These are phyloP conservation scores for Perkinsela sp. DNA, from an alignment of 208 protist species.

Conservation along the genomic window DNA sequence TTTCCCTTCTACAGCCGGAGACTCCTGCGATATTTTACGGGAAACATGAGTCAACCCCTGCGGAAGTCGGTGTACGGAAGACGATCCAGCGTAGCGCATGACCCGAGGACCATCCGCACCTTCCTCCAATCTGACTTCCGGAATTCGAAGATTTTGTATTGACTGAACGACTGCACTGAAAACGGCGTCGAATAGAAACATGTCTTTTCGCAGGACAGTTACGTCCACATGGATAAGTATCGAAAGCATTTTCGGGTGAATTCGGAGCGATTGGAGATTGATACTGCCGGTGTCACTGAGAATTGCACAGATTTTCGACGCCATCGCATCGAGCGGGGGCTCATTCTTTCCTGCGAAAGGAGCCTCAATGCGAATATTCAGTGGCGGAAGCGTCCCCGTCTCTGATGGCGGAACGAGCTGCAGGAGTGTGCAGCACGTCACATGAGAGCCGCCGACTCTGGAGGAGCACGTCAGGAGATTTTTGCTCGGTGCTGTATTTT, in stretches of 20 bases:
- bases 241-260: background rate
- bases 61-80: too few species aligned
- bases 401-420: background rate
- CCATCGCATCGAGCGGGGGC: background rate
- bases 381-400: background rate
- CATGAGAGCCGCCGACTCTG: too few species aligned
- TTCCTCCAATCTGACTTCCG: too few species aligned
- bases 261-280: background rate
- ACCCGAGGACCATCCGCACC: too few species aligned
- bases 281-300: background rate
- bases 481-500: too few species aligned
- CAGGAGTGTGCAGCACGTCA: background rate
- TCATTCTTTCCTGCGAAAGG: background rate
- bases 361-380: background rate
- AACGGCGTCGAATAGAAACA: background rate
- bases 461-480: too few species aligned
- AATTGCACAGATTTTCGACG: background rate
- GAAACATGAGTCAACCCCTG: too few species aligned
- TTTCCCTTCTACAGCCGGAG: too few species aligned
- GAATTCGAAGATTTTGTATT: background rate
- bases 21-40: too few species aligned
- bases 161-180: background rate
- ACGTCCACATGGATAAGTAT: background rate
- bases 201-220: background rate
- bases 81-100: too few species aligned